Conservation (phyloP, 306 rosid species). For the Vicia villosa region DNA sequence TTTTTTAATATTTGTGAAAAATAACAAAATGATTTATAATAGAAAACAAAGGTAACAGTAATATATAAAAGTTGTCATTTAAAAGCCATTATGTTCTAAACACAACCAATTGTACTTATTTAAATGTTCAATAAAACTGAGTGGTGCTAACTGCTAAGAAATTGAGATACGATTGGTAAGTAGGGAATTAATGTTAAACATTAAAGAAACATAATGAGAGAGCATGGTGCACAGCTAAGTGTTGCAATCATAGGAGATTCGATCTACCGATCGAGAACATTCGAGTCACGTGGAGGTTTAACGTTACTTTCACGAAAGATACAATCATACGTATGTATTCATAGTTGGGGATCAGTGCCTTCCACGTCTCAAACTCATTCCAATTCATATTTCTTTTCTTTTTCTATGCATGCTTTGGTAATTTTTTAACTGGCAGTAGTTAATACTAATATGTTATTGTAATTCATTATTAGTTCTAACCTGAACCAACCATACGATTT, state of each 20-base stretch:
- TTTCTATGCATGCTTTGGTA: neutral
- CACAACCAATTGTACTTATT: too few relatives aligned
- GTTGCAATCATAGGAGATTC: slow-evolving; percentile 45
- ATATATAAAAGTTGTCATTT: too few relatives aligned
- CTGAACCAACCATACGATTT: slow-evolving; percentile 14
- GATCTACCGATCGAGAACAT: slow-evolving; percentile 40
- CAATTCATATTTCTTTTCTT: neutral
- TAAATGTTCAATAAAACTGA: too few relatives aligned
- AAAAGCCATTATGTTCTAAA: too few relatives aligned
- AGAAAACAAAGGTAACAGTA: too few relatives aligned
- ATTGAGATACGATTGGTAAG: slow-evolving; percentile 8
- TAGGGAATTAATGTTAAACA: slow-evolving; percentile 31
- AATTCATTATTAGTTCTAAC: neutral
- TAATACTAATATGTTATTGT: slow-evolving; percentile 4
- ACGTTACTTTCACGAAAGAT: slow-evolving; percentile 60
- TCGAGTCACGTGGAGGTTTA: slow-evolving; percentile 64
- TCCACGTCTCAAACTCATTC: slow-evolving; percentile 52
- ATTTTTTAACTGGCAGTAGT: slow-evolving; percentile 3
- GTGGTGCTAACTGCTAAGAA: neutral
- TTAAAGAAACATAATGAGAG: slow-evolving; percentile 29
- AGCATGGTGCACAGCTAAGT: slow-evolving; percentile 39
- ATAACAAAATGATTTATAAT: too few relatives aligned
- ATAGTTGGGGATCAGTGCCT: slow-evolving; percentile 42
- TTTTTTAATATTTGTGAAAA: too few relatives aligned
- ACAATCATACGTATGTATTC: slow-evolving; percentile 36